A percentile compares a stretch with the other conserved stretches of the same genome.
Evolutionary conservation across 2,329 filamentous ascomycete genomes (phyloP).

Genomic region (Sclerotinia sclerotiorum): DNA sequence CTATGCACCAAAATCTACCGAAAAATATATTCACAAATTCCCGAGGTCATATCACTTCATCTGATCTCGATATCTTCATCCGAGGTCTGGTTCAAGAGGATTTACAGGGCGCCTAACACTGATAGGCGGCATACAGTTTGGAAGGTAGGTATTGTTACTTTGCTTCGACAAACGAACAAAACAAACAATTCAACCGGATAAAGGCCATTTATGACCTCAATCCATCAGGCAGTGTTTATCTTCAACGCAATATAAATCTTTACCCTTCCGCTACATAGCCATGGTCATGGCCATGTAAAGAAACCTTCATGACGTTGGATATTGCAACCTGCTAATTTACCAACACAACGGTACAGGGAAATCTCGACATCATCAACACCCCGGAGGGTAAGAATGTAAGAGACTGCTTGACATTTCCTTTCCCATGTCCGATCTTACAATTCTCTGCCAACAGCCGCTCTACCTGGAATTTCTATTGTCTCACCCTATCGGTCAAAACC

Average conservation of each 20-base stretch:
- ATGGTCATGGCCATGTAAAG: neutral
- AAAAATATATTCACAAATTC: neutral
- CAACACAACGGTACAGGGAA: neutral
- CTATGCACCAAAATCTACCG: neutral
- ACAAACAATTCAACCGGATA: conserved; percentile 4
- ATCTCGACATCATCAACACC: neutral
- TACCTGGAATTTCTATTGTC: neutral
- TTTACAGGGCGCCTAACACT: conserved; percentile 4
- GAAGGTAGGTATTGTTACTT: neutral
- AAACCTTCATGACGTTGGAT: neutral
- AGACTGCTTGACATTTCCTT: neutral
- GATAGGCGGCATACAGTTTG: conserved; percentile 1
- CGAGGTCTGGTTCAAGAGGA: neutral
- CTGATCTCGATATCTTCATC: conserved; percentile 13
- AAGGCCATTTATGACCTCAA: neutral
- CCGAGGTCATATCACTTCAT: neutral
- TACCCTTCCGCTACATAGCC: conserved; percentile 10
- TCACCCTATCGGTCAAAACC: conserved; percentile 13
- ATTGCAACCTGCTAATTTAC: neutral
- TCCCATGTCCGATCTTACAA: neutral
- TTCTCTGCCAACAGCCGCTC: conserved; percentile 8
- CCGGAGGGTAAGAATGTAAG: neutral
- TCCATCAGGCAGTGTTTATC: conserved; percentile 9
- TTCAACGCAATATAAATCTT: neutral
- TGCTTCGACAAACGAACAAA: neutral